phyloP scores from a whole-genome alignment of 2,329 filamentous ascomycete species.

The Chrysoporthe cubensis region DNA sequence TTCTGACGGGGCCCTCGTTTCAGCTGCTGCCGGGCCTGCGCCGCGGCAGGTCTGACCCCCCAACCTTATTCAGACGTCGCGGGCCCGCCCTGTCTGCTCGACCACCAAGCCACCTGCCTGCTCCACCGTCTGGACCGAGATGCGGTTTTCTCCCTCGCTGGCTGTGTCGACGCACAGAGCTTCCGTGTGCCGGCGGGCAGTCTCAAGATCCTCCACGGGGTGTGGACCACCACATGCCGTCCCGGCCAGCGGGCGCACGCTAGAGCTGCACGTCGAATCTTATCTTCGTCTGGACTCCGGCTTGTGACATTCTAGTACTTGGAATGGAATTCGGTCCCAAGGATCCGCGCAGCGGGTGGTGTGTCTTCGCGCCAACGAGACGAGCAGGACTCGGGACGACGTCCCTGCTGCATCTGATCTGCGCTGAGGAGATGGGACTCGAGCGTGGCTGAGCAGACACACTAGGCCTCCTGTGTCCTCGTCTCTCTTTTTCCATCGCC shows the following conservation, averaged over 20 bases:
- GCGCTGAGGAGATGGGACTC: not conserved
- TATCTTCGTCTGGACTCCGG: too few relatives aligned
- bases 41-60: not conserved
- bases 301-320: too few relatives aligned
- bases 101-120: not conserved
- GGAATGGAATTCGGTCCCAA: too few relatives aligned
- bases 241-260: too few relatives aligned
- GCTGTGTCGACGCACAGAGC: too few relatives aligned
- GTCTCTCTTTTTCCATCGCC: conserved; percentile 5
- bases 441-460: conserved; percentile 1
- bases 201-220: too few relatives aligned
- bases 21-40: conserved; percentile 12
- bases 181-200: too few relatives aligned
- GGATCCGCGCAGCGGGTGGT: conserved; percentile 2
- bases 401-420: conserved; percentile 16
- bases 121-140: not conserved
- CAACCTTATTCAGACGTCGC: conserved; percentile 20
- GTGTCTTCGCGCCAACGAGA: conserved; percentile 9
- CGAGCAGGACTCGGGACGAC: conserved; percentile 14
- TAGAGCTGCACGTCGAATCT: too few relatives aligned
- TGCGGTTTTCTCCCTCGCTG: not conserved
- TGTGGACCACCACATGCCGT: too few relatives aligned
- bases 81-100: conserved; percentile 1
- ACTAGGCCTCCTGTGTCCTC: not conserved
- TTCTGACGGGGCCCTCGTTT: conserved; percentile 21